Base-by-base conservation (phyloP, 345 rosid genomes). In the Moricandia arvensis region DNA sequence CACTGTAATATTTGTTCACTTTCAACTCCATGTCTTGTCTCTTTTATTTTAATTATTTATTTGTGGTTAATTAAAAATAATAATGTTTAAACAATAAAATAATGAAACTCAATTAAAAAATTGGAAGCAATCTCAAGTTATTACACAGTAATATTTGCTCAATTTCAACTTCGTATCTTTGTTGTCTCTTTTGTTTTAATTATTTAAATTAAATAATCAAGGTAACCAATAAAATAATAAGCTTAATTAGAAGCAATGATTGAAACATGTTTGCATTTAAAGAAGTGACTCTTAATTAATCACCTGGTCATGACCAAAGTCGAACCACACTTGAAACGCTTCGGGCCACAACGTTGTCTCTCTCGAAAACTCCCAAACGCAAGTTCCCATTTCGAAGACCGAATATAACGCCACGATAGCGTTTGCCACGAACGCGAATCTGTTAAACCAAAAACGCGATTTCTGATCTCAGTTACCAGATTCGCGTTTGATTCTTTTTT, bases 221-320 rank as follows among this genome's bases (percentile, higher is more conserved):
- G 15, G 1, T 27, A 3, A 27, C 1, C 3, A 27, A 43, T 43
- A 43, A 43, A 43, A 43, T 43, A 43, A 43, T 43, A 3, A 43
- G 15, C 49, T 43, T 12, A 43, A 43, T 12, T 43, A 43, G 49
- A 43, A 43, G 49, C 49, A 43, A 12, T 43, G 49, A 43, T 43
- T 43, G 15, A 43, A 43, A 43, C 49, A 43, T 12, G 49, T 12
- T 43, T 43, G 49, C 49, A 4, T 43, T 12, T 4, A 43, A 43
- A 43, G 5, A 41, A 41, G 47, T 41, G 51, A 43, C 5, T 43
- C 12, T 13, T 43, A 43, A 43, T 43, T 7, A 29, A 15, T 7
- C 9, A 91, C 98, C 98, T 94, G 98, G 80, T 94, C 98, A 68
- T 94, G 98, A 10, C 97, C 89, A 80, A 91, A 94, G 63, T 94